phyloP scores from a whole-genome alignment of 179 eudicot species.

The Patellifolia procumbens region DNA sequence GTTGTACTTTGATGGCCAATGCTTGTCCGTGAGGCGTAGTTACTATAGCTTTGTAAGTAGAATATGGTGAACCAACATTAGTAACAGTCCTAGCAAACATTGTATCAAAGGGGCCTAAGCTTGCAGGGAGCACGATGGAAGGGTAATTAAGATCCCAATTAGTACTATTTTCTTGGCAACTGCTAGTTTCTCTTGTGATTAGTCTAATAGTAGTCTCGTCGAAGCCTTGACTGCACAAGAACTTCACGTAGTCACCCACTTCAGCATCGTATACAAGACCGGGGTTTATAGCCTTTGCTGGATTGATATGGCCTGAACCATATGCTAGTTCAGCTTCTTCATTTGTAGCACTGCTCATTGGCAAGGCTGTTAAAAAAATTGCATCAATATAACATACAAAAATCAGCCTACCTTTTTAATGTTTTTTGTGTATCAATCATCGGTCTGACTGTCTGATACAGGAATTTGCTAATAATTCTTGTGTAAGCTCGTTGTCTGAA shows the following conservation, averaged over 20 bases:
- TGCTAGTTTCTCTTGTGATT: background rate
- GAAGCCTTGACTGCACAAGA: conserved; percentile 21
- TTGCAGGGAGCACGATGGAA: conserved; percentile 9
- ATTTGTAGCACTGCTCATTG: conserved; percentile 22
- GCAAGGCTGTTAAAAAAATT: conserved; percentile 8
- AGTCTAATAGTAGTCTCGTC: background rate
- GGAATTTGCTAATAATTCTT: no score
- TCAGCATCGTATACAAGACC: conserved; percentile 27
- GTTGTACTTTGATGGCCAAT: conserved; percentile 17
- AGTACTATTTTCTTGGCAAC: background rate
- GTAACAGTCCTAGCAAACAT: conserved; percentile 22
- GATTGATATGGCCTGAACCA: conserved; percentile 34
- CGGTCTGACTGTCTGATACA: no score
- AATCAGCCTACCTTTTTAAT: no score
- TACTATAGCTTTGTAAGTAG: conserved; percentile 17
- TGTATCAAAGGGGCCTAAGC: background rate
- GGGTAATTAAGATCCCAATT: conserved; percentile 31
- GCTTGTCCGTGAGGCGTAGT: background rate
- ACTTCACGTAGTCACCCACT: conserved; percentile 18
- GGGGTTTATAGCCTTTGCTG: conserved; percentile 13
- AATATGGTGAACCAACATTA: conserved; percentile 25
- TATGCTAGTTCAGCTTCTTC: conserved; percentile 31
- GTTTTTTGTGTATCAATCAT: no score
- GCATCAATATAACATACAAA: no score
- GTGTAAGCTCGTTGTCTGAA: no score